Base-by-base conservation (phyloP, 768 basidiomycete species). In the Termitomyces sp. region DNA sequence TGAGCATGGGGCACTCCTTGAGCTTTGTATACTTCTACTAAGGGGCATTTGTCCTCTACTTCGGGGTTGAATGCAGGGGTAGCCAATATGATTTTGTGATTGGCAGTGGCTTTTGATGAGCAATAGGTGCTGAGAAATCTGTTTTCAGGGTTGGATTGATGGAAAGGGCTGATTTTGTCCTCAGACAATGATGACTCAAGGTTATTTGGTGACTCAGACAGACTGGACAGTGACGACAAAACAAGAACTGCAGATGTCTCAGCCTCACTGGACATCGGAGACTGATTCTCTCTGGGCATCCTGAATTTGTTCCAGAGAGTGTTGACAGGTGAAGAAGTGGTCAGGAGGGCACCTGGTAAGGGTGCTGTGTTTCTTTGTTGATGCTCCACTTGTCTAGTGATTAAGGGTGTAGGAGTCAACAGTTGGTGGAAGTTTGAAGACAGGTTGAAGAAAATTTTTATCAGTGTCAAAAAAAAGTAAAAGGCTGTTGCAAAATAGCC, bases 1-100 rank as follows among this genome's bases (percentile, higher is more conserved):
- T 63, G 30, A 66, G 58, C 22, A 54, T 52, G n/a, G n/a, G n/a
- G n/a, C n/a, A n/a, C n/a, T n/a, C n/a, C n/a, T n/a, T n/a, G n/a
- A n/a, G n/a, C n/a, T 61, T 61, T 47, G 58, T 33, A 7, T 48
- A 65, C 58, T 13, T 56, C 46, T 22, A 63, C 55, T 12, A 66
- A 58, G 4, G 58, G 60, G 6, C 31, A 31, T 4, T 47, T 22
- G 11, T 27, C 13, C 11, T 27, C 8, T 0, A 22, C 16, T 33
- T 56, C 37, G 15, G n/a, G n/a, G n/a, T n/a, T n/a, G n/a, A n/a
- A n/a, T n/a, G n/a, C n/a, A n/a, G n/a, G n/a, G n/a, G n/a, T n/a
- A n/a, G n/a, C n/a, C n/a, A n/a, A n/a, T n/a, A n/a, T n/a, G n/a
- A n/a, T n/a, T n/a, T n/a, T n/a, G n/a, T n/a, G n/a, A n/a, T n/a